Conservation (phyloP, 2,329 filamentous ascomycete species). For the Penicillium sp. region DNA sequence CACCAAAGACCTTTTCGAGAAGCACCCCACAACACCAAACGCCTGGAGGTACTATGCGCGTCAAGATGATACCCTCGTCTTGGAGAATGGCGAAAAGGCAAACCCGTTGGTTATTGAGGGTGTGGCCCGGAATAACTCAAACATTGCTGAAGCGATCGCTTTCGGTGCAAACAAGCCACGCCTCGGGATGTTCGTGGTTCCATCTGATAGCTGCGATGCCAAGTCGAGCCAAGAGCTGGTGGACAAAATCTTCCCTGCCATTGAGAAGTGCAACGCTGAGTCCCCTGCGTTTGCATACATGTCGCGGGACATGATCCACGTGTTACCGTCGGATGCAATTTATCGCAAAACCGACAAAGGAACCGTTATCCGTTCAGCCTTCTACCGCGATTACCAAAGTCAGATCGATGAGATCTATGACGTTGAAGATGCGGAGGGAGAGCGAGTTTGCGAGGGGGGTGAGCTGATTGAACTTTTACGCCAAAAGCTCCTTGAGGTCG, state of each 20-base stretch:
- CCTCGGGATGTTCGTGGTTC: slow-evolving; percentile 13
- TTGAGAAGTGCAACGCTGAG: slow-evolving; percentile 8
- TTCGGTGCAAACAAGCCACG: slow-evolving; percentile 39
- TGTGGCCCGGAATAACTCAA: slow-evolving; percentile 53
- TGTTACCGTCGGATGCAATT: slow-evolving; percentile 17
- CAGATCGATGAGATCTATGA: slow-evolving; percentile 24
- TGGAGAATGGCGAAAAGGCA: slow-evolving; percentile 55
- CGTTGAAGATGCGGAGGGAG: slow-evolving; percentile 10
- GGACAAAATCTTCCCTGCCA: slow-evolving; percentile 9
- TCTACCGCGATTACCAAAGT: slow-evolving; percentile 23
- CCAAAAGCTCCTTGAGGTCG: slow-evolving; percentile 38
- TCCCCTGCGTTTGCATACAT: slow-evolving; percentile 22
- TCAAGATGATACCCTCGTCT: slow-evolving; percentile 50
- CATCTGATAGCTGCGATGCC: neutral
- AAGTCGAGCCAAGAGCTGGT: slow-evolving; percentile 1
- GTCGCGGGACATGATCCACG: slow-evolving; percentile 24
- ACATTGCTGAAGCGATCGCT: slow-evolving; percentile 59
- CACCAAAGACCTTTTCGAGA: slow-evolving; percentile 53
- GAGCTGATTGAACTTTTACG: slow-evolving; percentile 19
- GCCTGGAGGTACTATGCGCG: slow-evolving; percentile 53
- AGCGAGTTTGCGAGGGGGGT: slow-evolving; percentile 12
- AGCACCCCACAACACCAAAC: slow-evolving; percentile 44
- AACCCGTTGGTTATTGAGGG: slow-evolving; percentile 56
- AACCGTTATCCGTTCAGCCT: slow-evolving; percentile 25
- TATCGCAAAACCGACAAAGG: slow-evolving; percentile 28